Percentiles rank a stretch among this genome's conserved stretches.
Evolutionary conservation across 2,329 filamentous ascomycete genomes (phyloP).

Genomic region (Aspergillus sp.): DNA sequence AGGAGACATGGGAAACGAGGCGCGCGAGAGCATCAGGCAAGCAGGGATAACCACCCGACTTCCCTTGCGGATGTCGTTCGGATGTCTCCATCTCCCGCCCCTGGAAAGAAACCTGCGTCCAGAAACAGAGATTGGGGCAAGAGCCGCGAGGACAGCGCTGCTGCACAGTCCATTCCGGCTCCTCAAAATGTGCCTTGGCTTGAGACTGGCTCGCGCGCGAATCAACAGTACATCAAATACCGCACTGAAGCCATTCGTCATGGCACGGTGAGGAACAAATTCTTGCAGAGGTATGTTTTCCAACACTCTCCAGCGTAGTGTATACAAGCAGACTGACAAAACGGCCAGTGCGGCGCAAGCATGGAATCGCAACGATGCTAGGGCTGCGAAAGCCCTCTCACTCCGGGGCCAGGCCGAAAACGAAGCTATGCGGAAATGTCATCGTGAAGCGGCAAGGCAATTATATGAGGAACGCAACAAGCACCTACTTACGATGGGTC

Average conservation of each 20-base stretch:
- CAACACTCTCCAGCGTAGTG: background rate
- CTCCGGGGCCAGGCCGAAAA: constrained; percentile 94
- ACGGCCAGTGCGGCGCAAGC: constrained; percentile 75
- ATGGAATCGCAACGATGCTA: constrained; percentile 96
- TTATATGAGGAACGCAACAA: constrained; percentile 92
- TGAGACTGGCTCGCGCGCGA: constrained; percentile 82
- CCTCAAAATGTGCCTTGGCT: constrained; percentile 95
- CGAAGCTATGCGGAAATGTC: constrained; percentile 91
- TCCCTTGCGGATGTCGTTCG: constrained; percentile 91
- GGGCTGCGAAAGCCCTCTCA: constrained; percentile 89
- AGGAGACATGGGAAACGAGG: constrained; percentile 93
- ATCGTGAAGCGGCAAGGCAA: constrained; percentile 83
- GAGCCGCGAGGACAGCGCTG: constrained; percentile 66
- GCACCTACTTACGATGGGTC: constrained; percentile 41
- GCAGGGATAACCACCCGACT: constrained; percentile 62
- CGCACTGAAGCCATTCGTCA: constrained; percentile 95
- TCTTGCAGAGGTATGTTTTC: constrained; percentile 69
- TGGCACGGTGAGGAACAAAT: constrained; percentile 92
- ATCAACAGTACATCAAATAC: constrained; percentile 90
- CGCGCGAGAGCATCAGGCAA: constrained; percentile 48
- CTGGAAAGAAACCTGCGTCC: constrained; percentile 47
- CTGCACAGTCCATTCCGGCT: constrained; percentile 73
- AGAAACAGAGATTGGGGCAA: constrained; percentile 54
- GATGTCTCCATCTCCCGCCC: constrained; percentile 80
- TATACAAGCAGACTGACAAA: background rate